A percentile compares a stretch with the other conserved stretches of the same genome.
Evolutionary conservation across 805 yeast genomes (phyloP).

Genomic region (Debaryomyces castellii): DNA sequence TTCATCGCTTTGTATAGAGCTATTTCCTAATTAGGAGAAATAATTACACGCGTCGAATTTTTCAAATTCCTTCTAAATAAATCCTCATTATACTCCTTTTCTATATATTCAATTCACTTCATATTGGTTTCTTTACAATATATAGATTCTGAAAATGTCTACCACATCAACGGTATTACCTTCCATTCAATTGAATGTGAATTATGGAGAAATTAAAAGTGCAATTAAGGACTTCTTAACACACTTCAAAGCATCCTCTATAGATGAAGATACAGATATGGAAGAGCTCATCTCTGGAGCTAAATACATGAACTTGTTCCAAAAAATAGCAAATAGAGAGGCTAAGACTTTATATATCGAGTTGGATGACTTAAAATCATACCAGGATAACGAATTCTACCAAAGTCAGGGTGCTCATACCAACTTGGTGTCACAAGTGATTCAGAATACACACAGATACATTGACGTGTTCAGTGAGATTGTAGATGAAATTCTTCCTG

Average conservation of each 20-base stretch:
- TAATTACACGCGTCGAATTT: slow-evolving; percentile 12
- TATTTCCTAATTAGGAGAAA: slow-evolving; percentile 14
- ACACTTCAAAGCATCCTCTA: slow-evolving; percentile 53
- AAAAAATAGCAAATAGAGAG: slow-evolving; percentile 83
- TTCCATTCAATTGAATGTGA: slow-evolving; percentile 66
- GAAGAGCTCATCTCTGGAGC: slow-evolving; percentile 18
- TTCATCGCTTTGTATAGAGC: not conserved
- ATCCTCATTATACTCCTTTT: slow-evolving; percentile 32
- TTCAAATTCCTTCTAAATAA: slow-evolving; percentile 6
- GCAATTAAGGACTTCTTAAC: slow-evolving; percentile 63
- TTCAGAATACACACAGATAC: slow-evolving; percentile 75
- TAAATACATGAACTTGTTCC: slow-evolving; percentile 75
- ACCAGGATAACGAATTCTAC: slow-evolving; percentile 48
- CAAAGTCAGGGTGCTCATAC: slow-evolving; percentile 13
- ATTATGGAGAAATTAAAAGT: slow-evolving; percentile 64
- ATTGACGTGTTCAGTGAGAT: slow-evolving; percentile 72
- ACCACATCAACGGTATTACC: slow-evolving; percentile 46
- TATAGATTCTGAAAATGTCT: slow-evolving; percentile 12
- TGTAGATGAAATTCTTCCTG: slow-evolving; percentile 82
- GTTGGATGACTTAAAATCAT: slow-evolving; percentile 77
- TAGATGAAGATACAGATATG: slow-evolving; percentile 21
- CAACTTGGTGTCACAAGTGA: slow-evolving; percentile 56
- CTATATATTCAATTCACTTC: slow-evolving; percentile 70
- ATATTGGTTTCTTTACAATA: slow-evolving; percentile 47
- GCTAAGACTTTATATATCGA: slow-evolving; percentile 66